Conservation (phyloP, 208 protist genomes). For the Acanthamoeba royreba region DNA sequence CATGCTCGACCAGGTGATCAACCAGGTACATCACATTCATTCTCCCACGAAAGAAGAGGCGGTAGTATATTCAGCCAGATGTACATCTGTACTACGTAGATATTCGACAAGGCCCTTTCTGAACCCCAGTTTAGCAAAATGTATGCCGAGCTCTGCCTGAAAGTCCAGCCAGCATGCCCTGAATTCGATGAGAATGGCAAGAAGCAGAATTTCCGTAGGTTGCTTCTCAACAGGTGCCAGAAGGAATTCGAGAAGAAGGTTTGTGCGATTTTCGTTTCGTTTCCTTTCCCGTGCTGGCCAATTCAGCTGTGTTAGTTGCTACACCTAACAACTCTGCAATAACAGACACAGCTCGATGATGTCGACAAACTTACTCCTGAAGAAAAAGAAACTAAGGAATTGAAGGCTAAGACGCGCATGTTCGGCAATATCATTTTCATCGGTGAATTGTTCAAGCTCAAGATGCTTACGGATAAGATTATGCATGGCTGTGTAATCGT, state of each 20-base stretch:
- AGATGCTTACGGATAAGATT: constrained; percentile 69
- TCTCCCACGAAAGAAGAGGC: too few species aligned
- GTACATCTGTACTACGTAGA: too few species aligned
- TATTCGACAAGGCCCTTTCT: constrained; percentile 58
- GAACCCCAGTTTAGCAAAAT: constrained; percentile 40
- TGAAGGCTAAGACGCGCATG: not conserved
- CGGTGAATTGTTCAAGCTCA: constrained; percentile 66
- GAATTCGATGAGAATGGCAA: constrained; percentile 3
- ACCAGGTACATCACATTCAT: too few species aligned
- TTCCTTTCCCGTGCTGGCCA: not conserved
- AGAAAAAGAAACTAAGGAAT: not conserved
- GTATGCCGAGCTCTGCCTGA: constrained; percentile 53
- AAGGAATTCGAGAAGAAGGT: constrained; percentile 63
- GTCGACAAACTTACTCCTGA: not conserved
- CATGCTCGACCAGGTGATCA: constrained; percentile 34
- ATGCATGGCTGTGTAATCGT: constrained; percentile 65
- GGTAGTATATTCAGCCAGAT: too few species aligned
- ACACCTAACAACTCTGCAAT: too few species aligned
- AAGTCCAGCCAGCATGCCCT: not conserved
- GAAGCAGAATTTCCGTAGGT: constrained; percentile 43
- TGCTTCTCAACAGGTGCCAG: constrained; percentile 69
- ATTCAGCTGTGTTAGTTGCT: not conserved
- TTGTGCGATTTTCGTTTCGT: not conserved
- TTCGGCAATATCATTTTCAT: constrained; percentile 68
- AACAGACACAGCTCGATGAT: not conserved